A percentile compares a stretch with the other conserved stretches of the same genome.
Evolutionary conservation across 257 asterid species (phyloP).

Genomic region (Plantago major): DNA sequence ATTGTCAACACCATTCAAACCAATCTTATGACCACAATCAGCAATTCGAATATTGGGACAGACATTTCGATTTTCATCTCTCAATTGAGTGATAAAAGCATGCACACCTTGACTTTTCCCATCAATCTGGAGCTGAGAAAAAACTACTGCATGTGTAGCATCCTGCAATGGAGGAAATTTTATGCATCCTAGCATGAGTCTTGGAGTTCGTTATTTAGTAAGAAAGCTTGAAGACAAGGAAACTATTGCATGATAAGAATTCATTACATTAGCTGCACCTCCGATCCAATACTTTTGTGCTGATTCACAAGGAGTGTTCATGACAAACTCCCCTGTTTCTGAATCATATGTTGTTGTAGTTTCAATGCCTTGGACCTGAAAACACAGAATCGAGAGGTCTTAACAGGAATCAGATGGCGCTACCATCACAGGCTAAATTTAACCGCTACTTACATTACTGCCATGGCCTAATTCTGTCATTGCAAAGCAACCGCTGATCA

Average conservation of each 20-base stretch:
- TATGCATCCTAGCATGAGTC: background rate
- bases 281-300: slow-evolving; percentile 99
- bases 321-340: slow-evolving; percentile 64
- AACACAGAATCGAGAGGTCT: slow-evolving; percentile 11
- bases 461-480: slow-evolving; percentile 99
- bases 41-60: slow-evolving; percentile 75
- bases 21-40: slow-evolving; percentile 96
- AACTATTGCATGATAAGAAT: background rate
- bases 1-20: slow-evolving; percentile 93
- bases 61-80: slow-evolving; percentile 69
- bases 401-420: slow-evolving; percentile 3
- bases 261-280: slow-evolving; percentile 87
- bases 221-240: slow-evolving; percentile 1
- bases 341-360: slow-evolving; percentile 74
- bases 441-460: slow-evolving; percentile 67
- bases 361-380: slow-evolving; percentile 93
- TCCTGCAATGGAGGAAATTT: slow-evolving; percentile 36
- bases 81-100: slow-evolving; percentile 81
- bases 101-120: slow-evolving; percentile 84
- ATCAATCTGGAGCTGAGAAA: slow-evolving; percentile 76
- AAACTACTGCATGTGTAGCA: slow-evolving; percentile 88
- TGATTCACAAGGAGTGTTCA: slow-evolving; percentile 91
- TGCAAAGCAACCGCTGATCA: slow-evolving; percentile 75
- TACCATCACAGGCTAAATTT: background rate
- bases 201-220: no score